Evolutionary conservation across 306 rosid species (phyloP), one percentile per base, ranked within the genome.

Genomic region (Vigna unguiculata): DNA sequence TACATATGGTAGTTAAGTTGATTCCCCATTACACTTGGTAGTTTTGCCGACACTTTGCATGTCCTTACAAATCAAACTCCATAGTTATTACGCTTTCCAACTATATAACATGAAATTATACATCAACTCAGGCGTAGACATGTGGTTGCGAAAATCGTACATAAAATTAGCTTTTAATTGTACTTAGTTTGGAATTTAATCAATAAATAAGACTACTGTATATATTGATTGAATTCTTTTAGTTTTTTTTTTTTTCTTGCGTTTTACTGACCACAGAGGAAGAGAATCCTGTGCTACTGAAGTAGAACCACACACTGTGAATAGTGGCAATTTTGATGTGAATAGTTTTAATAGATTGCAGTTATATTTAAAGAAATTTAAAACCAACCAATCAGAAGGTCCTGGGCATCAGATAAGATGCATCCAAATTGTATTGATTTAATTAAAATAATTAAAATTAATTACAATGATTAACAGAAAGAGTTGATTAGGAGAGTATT

Each of bases 11-110:
- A 16, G 78, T 30, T 75, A 41, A 40, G 21, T 38, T 65, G 47
- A 62, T 62, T 62, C 16, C 2, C 16, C 28, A 36, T 34, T 36
- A 62, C 25, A 36, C 15, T 34, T 25, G 55, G 41, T 22, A 15
- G 77, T 45, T 59, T 73, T 61, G n/a, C 67, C 38, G 28, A 71
- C 58, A 62, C 12, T 7, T 7, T 34, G 10, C 43, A 32, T 25
- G 3, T 43, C 34, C 30, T 40, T 25, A 12, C 7, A 62, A 51
- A 61, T 20, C 28, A 47, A 59, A 69, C 19, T 69, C n/a, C 0
- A n/a, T 3, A 4, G 7, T 17, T 7, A 9, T 19, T 22, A 41
- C 30, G 4, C 43, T 21, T 61, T 28, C 43, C 66, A 1, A 11
- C 34, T 55, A 22, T 55, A 22, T 7, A 59, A 15, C 4, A 11